Evolutionary conservation across 2,329 filamentous ascomycete genomes (phyloP).

Genomic region (Pyrenochaeta sp.): DNA sequence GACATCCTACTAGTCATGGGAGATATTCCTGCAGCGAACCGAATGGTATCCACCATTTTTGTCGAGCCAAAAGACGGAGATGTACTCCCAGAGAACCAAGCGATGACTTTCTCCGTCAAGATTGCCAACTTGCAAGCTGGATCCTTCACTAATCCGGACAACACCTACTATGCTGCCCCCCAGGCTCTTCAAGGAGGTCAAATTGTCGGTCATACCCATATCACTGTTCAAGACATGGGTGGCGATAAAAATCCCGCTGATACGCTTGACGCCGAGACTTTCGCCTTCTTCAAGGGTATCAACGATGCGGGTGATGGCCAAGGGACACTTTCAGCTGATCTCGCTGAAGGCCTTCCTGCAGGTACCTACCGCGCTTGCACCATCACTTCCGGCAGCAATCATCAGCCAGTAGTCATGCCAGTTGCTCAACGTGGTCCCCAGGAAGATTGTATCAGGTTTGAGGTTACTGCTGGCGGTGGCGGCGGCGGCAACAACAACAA

Average conservation of each 20-base stretch:
- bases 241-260: conserved; percentile 45
- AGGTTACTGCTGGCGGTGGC: conserved; percentile 40
- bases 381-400: conserved; percentile 61
- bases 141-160: conserved; percentile 63
- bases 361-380: conserved; percentile 63
- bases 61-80: conserved; percentile 56
- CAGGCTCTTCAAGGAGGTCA: conserved; percentile 57
- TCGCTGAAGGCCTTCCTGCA: conserved; percentile 57
- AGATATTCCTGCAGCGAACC: conserved; percentile 59
- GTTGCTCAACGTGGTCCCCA: conserved; percentile 63
- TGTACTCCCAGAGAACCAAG: conserved; percentile 49
- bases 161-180: conserved; percentile 65
- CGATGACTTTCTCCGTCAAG: conserved; percentile 60
- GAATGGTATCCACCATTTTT: conserved; percentile 66
- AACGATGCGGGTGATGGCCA: conserved; percentile 61
- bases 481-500: conserved; percentile 17
- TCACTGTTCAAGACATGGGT: conserved; percentile 61
- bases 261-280: conserved; percentile 54
- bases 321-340: conserved; percentile 56
- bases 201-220: conserved; percentile 59
- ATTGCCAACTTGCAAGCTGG: conserved; percentile 61
- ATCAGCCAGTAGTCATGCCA: conserved; percentile 67
- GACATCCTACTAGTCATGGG: conserved; percentile 59
- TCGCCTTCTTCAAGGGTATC: conserved; percentile 68
- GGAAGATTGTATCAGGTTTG: conserved; percentile 63